Conservation (phyloP, 495 filamentous ascomycete species). For the Penicillium angulare region DNA sequence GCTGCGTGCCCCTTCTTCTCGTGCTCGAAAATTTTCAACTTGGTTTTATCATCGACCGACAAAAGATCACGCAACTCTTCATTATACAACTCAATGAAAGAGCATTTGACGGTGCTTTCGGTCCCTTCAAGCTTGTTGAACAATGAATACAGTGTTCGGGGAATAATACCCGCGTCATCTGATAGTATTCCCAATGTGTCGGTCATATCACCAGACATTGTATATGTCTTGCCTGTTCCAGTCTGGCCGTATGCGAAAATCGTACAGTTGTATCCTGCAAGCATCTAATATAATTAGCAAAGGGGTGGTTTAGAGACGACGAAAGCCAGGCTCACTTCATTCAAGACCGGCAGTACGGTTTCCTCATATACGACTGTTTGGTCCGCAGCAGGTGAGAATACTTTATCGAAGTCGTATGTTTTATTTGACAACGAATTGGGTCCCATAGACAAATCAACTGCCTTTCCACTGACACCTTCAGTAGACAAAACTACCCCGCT, state of each 20-base stretch:
- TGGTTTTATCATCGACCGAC: slow-evolving; percentile 71
- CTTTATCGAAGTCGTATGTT: slow-evolving; percentile 93
- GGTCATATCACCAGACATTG: slow-evolving; percentile 97
- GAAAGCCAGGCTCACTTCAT: slow-evolving; percentile 63
- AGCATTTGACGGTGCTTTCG: slow-evolving; percentile 93
- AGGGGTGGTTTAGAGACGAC: neutral
- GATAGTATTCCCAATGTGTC: slow-evolving; percentile 80
- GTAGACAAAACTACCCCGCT: slow-evolving; percentile 87
- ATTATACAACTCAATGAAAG: slow-evolving; percentile 97
- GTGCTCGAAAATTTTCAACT: slow-evolving; percentile 96
- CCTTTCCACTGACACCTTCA: slow-evolving; percentile 79
- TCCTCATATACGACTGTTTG: slow-evolving; percentile 91
- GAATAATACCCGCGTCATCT: slow-evolving; percentile 91
- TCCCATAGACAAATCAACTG: slow-evolving; percentile 87
- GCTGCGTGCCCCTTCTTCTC: slow-evolving; percentile 74
- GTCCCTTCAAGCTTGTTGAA: slow-evolving; percentile 82
- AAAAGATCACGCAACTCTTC: slow-evolving; percentile 92
- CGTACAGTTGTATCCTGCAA: slow-evolving; percentile 95
- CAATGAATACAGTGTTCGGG: slow-evolving; percentile 78
- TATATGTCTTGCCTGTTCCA: slow-evolving; percentile 97
- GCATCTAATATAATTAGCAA: slow-evolving; percentile 58
- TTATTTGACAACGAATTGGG: slow-evolving; percentile 91
- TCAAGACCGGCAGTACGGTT: slow-evolving; percentile 84
- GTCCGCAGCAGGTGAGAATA: slow-evolving; percentile 94
- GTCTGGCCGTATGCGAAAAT: slow-evolving; percentile 99